Evolutionary conservation across 495 filamentous ascomycete genomes (phyloP).

Genomic region (Ramalina intermedia): DNA sequence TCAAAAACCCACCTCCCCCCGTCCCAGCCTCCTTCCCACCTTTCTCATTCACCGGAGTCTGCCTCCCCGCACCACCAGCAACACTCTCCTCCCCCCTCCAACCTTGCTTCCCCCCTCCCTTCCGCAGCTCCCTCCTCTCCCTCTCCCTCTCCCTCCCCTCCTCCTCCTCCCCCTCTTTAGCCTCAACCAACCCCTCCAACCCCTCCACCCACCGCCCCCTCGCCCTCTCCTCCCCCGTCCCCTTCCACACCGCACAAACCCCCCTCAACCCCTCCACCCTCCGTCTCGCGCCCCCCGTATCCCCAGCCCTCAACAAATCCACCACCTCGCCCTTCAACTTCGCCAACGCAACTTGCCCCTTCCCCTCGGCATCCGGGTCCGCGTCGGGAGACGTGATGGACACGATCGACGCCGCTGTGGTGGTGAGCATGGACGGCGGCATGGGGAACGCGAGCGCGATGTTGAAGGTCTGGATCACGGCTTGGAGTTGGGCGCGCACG

Average conservation of each 20-base stretch:
- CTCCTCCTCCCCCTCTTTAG: conserved; percentile 14
- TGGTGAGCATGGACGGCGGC: conserved; percentile 53
- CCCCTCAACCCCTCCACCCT: conserved; percentile 60
- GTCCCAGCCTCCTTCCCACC: conserved; percentile 26
- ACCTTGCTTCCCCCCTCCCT: conserved; percentile 4
- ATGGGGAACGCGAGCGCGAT: conserved; percentile 89
- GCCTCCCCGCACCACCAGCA: conserved; percentile 4
- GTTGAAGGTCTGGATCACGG: conserved; percentile 77
- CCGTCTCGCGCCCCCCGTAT: conserved; percentile 50
- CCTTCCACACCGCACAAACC: conserved; percentile 68
- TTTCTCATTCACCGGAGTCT: conserved; percentile 15
- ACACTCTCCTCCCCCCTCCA: conserved; percentile 4
- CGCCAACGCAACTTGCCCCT: conserved; percentile 59
- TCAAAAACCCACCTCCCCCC: conserved; percentile 60
- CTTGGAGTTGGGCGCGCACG: conserved; percentile 69
- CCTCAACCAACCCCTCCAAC: conserved; percentile 45
- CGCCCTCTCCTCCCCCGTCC: conserved; percentile 84
- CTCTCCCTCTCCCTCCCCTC: conserved; percentile 27
- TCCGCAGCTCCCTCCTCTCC: not conserved
- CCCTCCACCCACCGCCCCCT: conserved; percentile 67
- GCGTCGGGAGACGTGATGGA: conserved; percentile 44
- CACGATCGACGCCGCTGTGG: conserved; percentile 52
- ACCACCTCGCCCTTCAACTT: conserved; percentile 57
- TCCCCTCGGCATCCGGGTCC: conserved; percentile 57
- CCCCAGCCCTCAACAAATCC: conserved; percentile 40